Base-by-base conservation (phyloP, 2,329 filamentous ascomycete genomes). In the Hypomyces rosellus region DNA sequence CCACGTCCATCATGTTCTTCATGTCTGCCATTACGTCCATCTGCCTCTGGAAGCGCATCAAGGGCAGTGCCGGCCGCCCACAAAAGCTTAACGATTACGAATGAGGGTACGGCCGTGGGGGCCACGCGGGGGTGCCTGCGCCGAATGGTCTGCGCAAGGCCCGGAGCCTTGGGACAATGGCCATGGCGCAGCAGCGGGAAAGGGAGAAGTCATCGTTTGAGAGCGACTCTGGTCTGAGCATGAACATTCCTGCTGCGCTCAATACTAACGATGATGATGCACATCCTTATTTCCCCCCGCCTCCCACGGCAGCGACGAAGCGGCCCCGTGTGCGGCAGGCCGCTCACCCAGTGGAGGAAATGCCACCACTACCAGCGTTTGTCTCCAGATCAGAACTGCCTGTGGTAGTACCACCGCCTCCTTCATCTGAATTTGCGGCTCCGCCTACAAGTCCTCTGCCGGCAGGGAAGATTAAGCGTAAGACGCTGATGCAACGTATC, bases 1-100 rank as follows among this genome's bases (percentile, higher is more conserved):
- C 84, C 4, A 77, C 95, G 45, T 89, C 84, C 65, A 78, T 87
- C 40, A 70, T 89, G 34, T 88, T 88, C 61, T 76, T 80, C 54
- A 76, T 88, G 53, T 85, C 82, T 2, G 70, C 75, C 42, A 67
- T 85, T 45, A 74, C 79, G 42, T 77, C 75, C 30, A 67, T 74
- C 49, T 81, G 81, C 57, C 71, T 89, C 37, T 87, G 83, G 80
- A 76, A 79, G 55, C 76, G 79, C 59, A 71, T 76, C 61, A 80
- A 79, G 68, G 62, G 68, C 41, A 52, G 55, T 12, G 54, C 55
- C 18, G 57, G 60, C 12, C 60, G 67, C 4, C 55, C 63, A 3
- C 64, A 69, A 15, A 49, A 52, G 20, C 22, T 18, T 49, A 78
- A 79, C 65, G 73, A 80, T 51, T 57, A 75, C 40, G 77, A 77